Evolutionary conservation across 129 eudicot genomes (phyloP).

Genomic region (Calendula officinalis): DNA sequence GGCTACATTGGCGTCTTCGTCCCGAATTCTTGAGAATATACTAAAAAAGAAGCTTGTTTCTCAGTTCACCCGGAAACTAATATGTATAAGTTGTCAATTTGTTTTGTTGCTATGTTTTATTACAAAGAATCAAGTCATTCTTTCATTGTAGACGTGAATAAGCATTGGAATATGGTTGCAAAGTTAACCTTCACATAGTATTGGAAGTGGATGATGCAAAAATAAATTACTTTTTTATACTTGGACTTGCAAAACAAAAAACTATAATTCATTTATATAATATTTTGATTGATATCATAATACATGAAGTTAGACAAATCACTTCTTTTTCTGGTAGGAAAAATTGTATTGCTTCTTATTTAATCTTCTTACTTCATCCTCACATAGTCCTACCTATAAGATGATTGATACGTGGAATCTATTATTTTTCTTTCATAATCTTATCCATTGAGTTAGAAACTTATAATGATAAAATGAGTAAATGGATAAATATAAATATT

Average conservation of each 20-base stretch:
- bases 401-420: no score
- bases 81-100: constrained; percentile 6
- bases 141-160: constrained; percentile 26
- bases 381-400: no score
- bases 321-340: no score
- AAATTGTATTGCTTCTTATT: no score
- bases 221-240: background rate
- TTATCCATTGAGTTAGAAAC: no score
- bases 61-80: background rate
- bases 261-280: no score
- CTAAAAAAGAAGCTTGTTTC: background rate
- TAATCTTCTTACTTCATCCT: no score
- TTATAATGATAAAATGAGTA: no score
- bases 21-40: constrained; percentile 36
- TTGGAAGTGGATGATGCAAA: constrained; percentile 13
- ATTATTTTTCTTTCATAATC: no score
- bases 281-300: no score
- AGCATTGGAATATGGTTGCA: constrained; percentile 10
- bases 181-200: constrained; percentile 16
- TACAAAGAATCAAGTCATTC: constrained; percentile 27
- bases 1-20: constrained; percentile 67
- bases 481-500: no score
- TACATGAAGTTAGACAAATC: no score
- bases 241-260: background rate
- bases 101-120: constrained; percentile 17